Evolutionary conservation across 2,329 filamentous ascomycete species (phyloP).

Genomic region (Calycina herbarum): DNA sequence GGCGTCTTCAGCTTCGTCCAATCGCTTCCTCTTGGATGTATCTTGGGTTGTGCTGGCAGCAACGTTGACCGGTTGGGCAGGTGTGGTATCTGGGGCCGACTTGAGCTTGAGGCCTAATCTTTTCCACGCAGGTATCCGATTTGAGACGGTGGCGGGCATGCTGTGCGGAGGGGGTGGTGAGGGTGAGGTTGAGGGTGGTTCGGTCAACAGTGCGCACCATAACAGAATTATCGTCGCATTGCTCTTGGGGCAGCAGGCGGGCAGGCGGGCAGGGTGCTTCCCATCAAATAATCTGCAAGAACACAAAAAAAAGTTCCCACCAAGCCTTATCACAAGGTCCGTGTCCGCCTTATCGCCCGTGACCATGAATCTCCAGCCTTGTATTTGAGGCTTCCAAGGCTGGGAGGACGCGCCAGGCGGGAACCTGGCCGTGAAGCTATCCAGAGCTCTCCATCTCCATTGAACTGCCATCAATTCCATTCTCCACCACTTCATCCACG

Average conservation of each 20-base stretch:
- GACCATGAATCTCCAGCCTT: neutral
- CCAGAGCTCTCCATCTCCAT: slow-evolving; percentile 10
- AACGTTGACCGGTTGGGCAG: slow-evolving; percentile 14
- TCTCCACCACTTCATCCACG: slow-evolving; percentile 2
- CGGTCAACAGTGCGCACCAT: slow-evolving; percentile 10
- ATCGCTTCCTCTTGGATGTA: slow-evolving; percentile 32
- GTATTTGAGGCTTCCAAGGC: slow-evolving; percentile 11
- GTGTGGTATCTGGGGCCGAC: slow-evolving; percentile 37
- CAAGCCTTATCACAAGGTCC: neutral
- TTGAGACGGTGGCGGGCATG: slow-evolving; percentile 23
- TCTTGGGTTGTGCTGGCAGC: slow-evolving; percentile 19
- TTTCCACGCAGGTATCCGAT: slow-evolving; percentile 57
- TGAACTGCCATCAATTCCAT: slow-evolving; percentile 15
- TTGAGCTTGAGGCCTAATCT: slow-evolving; percentile 60
- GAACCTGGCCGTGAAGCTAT: slow-evolving; percentile 15
- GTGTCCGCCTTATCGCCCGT: slow-evolving; percentile 5
- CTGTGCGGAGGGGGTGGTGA: slow-evolving; percentile 19
- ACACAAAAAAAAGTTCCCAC: slow-evolving; percentile 12
- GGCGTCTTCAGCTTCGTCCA: slow-evolving; percentile 22
- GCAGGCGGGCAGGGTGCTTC: slow-evolving; percentile 12
- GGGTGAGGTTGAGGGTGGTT: slow-evolving; percentile 16
- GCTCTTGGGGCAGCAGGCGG: neutral
- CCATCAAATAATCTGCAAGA: neutral
- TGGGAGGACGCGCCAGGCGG: slow-evolving; percentile 17
- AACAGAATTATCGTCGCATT: slow-evolving; percentile 18